Base-by-base conservation (phyloP, 2,329 filamentous ascomycete genomes). In the Hypoxylon sp. region DNA sequence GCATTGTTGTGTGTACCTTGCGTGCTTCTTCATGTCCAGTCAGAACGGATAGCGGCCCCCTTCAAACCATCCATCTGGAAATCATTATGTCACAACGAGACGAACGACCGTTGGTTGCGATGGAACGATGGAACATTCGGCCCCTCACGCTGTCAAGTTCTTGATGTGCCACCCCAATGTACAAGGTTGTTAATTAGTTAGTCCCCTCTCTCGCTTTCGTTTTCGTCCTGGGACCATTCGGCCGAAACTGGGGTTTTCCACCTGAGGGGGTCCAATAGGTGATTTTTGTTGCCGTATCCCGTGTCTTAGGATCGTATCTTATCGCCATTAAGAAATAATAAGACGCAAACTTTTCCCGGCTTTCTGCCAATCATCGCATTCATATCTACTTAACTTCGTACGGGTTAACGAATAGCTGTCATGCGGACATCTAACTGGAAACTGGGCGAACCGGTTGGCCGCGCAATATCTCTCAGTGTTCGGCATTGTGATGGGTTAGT, bases 241-340 rank as follows among this genome's bases (percentile, higher is more conserved):
- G 67, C 67, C 67, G 67, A 69, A 60, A 66, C 48, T 57, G 52
- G 60, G 55, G 52, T 51, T 30, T 55, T 45, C 63, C 67, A 64
- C 63, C 52, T 64, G 63, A 69, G 56, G 64, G 46, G 46, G 38
- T 30, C 45, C 30, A 58, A 23, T 58, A 49, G 32, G 28, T 49
- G 30, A 55, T 63, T 65, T 49, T 65, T 49, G 59, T 32, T 60
- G 53, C 58, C 58, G 51, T 63, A 48, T 28, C 32, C 55, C 46
- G 30, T 38, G 30, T 38, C 23, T 23, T 55, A 7, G 28, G 9
- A 43, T 57, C 45, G 45, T 61, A 60, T 65, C 66, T 62, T 63
- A 68, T 60, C 59, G 23, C 49, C 49, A 25, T 49, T 59, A 57
- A 45, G 21, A 57, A 57, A 46, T 57, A 57, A 25, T 34, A 32